These are phyloP conservation scores for Pseudocercospora eumusae DNA, from an alignment of 2,329 filamentous ascomycete species.

Conservation along the genomic window DNA sequence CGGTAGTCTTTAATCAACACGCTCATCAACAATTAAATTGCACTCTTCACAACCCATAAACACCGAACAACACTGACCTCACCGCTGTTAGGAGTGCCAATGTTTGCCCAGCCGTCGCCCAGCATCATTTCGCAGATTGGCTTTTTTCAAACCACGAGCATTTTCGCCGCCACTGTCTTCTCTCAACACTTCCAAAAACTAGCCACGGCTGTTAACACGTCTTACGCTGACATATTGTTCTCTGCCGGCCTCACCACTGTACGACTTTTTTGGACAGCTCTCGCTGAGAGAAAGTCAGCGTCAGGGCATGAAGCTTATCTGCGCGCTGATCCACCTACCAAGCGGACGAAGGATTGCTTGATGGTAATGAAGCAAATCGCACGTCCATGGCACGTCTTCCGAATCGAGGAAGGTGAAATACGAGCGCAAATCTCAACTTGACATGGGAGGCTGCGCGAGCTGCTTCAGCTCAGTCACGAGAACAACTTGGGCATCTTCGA, in stretches of 20 bases:
- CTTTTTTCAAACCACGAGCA: neutral
- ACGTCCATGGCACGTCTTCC: neutral
- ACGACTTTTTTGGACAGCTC: neutral
- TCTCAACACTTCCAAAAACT: neutral
- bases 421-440: neutral
- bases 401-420: neutral
- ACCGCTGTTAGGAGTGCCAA: neutral
- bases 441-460: neutral
- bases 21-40: too few species aligned
- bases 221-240: neutral
- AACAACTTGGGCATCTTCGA: neutral
- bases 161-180: neutral
- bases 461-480: neutral
- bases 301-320: neutral
- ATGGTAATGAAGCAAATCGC: neutral
- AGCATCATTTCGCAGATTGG: neutral
- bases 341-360: conserved; percentile 3
- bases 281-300: too few species aligned
- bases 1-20: conserved; percentile 12
- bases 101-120: conserved; percentile 7
- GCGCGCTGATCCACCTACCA: neutral
- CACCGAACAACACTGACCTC: neutral
- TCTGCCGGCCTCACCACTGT: neutral
- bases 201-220: neutral
- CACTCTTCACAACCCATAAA: too few species aligned